A percentile compares a stretch with the other conserved stretches of the same genome.
These are phyloP conservation scores for Tetradesmus lagerheimii DNA, from an alignment of 139 green algal species.

Conservation along the genomic window DNA sequence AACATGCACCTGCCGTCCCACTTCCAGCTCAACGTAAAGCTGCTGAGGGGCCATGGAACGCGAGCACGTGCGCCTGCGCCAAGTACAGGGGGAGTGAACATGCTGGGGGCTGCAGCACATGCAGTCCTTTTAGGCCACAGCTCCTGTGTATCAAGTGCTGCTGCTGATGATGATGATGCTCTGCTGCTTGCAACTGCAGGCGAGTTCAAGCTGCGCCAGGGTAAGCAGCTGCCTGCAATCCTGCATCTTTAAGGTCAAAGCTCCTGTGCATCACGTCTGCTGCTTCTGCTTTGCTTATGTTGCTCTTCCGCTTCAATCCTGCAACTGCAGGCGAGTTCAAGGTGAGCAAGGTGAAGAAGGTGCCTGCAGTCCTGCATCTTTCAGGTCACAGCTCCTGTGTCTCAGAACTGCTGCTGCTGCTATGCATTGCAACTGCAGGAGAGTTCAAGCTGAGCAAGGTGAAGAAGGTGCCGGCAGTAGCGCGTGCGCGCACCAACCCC, in stretches of 20 bases:
- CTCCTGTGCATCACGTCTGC: too few species aligned
- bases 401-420: conserved; percentile 5
- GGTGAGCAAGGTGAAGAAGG: conserved; percentile 31
- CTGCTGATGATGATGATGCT: background rate
- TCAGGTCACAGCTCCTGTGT: too few species aligned
- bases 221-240: background rate
- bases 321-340: conserved; percentile 35
- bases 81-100: conserved; percentile 20
- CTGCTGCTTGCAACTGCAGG: background rate
- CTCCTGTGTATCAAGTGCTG: too few species aligned
- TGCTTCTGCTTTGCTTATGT: too few species aligned
- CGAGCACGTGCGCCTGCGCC: conserved; percentile 8
- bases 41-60: conserved; percentile 34
- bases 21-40: conserved; percentile 37
- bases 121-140: too few species aligned
- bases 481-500: background rate
- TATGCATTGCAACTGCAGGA: background rate
- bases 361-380: background rate
- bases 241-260: too few species aligned
- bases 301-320: too few species aligned
- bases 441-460: conserved; percentile 44
- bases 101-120: background rate
- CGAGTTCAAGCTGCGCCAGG: conserved; percentile 37
- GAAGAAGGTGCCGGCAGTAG: background rate
- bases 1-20: conserved; percentile 37